These are phyloP conservation scores for Pichia sp. DNA, from an alignment of 1,139 yeast species.

Conservation along the genomic window DNA sequence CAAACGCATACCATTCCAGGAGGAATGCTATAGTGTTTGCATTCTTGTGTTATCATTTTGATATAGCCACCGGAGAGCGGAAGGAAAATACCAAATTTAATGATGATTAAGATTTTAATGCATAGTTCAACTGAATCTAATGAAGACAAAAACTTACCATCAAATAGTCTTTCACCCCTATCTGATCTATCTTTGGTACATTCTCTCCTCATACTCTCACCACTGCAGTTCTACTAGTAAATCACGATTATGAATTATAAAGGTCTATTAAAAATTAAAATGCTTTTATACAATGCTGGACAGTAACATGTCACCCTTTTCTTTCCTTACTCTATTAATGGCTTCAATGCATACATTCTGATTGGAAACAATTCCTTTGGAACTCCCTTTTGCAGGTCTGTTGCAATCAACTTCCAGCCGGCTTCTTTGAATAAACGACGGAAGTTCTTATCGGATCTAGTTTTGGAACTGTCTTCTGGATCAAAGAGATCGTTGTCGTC, in stretches of 20 bases:
- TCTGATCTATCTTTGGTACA: slow-evolving; percentile 44
- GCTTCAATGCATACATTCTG: slow-evolving; percentile 88
- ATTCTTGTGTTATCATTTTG: too few species aligned
- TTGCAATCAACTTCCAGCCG: slow-evolving; percentile 80
- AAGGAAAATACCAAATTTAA: slow-evolving; percentile 5
- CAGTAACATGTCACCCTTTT: too few species aligned
- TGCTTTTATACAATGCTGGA: too few species aligned
- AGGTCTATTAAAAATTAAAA: neutral
- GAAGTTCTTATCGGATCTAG: slow-evolving; percentile 75
- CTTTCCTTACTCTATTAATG: slow-evolving; percentile 23
- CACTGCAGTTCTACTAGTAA: too few species aligned
- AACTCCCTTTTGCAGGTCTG: slow-evolving; percentile 85
- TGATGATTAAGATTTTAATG: slow-evolving; percentile 44
- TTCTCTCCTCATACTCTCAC: too few species aligned
- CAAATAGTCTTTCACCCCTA: slow-evolving; percentile 80
- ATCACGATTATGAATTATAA: too few species aligned
- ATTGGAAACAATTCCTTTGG: slow-evolving; percentile 90
- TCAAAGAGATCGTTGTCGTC: slow-evolving; percentile 70
- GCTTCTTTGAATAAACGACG: slow-evolving; percentile 67
- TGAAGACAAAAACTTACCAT: slow-evolving; percentile 42
- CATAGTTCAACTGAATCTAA: slow-evolving; percentile 54
- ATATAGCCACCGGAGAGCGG: too few species aligned
- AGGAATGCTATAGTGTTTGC: neutral
- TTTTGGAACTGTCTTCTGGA: slow-evolving; percentile 72
- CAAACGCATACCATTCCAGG: neutral